Evolutionary conservation across 352 stramenopile genomes (phyloP).

Genomic region (Pythium vanterpoolii): DNA sequence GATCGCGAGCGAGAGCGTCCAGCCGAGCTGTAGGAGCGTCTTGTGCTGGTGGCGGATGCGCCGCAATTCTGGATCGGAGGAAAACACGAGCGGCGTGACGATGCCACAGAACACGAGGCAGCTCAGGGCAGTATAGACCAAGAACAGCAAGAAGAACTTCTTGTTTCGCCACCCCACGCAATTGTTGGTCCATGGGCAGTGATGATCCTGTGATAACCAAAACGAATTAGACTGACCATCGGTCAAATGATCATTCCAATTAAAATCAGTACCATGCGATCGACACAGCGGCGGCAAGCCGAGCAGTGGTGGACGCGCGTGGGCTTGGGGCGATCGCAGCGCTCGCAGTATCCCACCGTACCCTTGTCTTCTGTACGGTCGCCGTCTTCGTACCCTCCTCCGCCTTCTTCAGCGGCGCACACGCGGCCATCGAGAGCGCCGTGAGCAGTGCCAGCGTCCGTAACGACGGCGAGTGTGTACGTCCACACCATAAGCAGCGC

Average conservation of each 20-base stretch:
- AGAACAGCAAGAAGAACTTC: constrained; percentile 80
- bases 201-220: constrained; percentile 48
- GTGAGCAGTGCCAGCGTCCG: constrained; percentile 17
- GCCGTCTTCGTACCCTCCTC: constrained; percentile 20
- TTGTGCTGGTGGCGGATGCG: constrained; percentile 13
- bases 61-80: constrained; percentile 3
- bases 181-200: constrained; percentile 84
- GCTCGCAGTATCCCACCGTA: constrained; percentile 69
- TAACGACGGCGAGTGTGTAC: constrained; percentile 50
- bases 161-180: constrained; percentile 86
- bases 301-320: constrained; percentile 75
- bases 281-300: constrained; percentile 65
- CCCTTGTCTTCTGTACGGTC: not conserved
- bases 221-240: not conserved
- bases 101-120: constrained; percentile 59
- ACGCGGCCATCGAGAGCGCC: constrained; percentile 16
- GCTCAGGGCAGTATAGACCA: constrained; percentile 69
- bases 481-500: constrained; percentile 76
- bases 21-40: constrained; percentile 41
- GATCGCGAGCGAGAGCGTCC: constrained; percentile 47
- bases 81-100: constrained; percentile 27
- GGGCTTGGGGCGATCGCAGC: constrained; percentile 64
- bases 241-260: not conserved
- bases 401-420: constrained; percentile 13
- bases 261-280: constrained; percentile 51